Conservation (phyloP, 257 asterid species). For the Fraxinus anomala region DNA sequence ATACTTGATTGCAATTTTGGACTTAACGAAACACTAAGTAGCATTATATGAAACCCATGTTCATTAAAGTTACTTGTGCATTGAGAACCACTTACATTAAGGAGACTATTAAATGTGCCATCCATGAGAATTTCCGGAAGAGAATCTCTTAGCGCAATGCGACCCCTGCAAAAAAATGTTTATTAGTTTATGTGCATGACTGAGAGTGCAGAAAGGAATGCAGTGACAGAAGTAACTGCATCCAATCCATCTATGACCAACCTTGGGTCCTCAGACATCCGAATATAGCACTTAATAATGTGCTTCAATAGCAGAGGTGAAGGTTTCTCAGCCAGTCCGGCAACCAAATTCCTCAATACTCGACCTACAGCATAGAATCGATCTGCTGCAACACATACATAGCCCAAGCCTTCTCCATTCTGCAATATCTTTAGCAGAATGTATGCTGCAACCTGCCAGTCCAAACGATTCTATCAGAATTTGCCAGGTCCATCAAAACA, state of each 20-base stretch:
- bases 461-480: neutral
- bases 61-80: neutral
- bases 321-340: constrained; percentile 33
- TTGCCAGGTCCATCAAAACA: neutral
- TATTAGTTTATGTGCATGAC: constrained; percentile 1
- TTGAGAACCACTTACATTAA: constrained; percentile 34
- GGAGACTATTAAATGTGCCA: constrained; percentile 35
- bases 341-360: constrained; percentile 35
- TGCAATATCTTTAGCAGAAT: constrained; percentile 39
- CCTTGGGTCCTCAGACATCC: constrained; percentile 43
- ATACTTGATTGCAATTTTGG: too few relatives aligned
- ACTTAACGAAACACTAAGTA: too few relatives aligned
- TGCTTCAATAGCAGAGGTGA: constrained; percentile 34
- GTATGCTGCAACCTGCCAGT: constrained; percentile 41
- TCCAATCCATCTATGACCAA: constrained; percentile 8
- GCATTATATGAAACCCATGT: neutral
- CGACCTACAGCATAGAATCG: constrained; percentile 39
- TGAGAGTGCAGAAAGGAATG: constrained; percentile 4
- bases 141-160: constrained; percentile 23
- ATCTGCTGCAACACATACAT: constrained; percentile 33
- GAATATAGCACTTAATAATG: constrained; percentile 41
- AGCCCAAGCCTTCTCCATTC: constrained; percentile 36
- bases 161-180: constrained; percentile 29
- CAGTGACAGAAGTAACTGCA: neutral
- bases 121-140: constrained; percentile 39